Base-by-base conservation (phyloP, 2,329 filamentous ascomycete genomes). In the Corynespora cassiicola region DNA sequence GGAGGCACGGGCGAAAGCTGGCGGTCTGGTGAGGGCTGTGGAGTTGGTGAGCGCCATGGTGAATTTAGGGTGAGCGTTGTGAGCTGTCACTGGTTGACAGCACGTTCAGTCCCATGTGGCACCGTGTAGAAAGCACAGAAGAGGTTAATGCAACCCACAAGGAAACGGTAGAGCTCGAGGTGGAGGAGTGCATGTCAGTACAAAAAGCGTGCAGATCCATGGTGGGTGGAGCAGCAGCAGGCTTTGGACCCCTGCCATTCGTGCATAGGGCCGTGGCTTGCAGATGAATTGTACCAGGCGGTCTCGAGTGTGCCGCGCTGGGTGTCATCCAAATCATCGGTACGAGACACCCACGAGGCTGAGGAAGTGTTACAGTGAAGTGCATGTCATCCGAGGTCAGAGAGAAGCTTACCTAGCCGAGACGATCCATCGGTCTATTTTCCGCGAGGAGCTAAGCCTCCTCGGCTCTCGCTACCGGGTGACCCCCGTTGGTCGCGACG, bases 361-460 rank as follows among this genome's bases (percentile, higher is more conserved):
- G 45, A 28, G 39, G 23, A 29, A 18, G 26, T 38, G 29, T 38
- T 39, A 35, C 29, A n/a, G n/a, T 15, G 26, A 28, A 14, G 12
- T 31, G 28, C 7, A 34, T 39, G 39, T 44, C 34, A 39, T 46
- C 45, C 36, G 32, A 45, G 16, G 38, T 39, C 20, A 24, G 50
- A 35, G 45, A 47, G 47, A 55, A 57, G 50, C 47, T 52, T 41
- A 39, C 24, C 28, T 38, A 36, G 39, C 20, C 26, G 17, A 22
- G 47, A 27, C 7, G 38, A 42, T 44, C n/a, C n/a, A n/a, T n/a
- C 28, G 18, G 24, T 36, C 26, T 48, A 45, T 59, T 47, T 54
- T 47, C 25, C 24, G 39, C 20, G n/a, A 17, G 10, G 4, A 32
- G 25, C 54, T 53, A 58, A 32, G 24, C 39, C 26, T 1, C 10